Conservation (phyloP, 2,329 filamentous ascomycete genomes). For the Metarhizium humberi region DNA sequence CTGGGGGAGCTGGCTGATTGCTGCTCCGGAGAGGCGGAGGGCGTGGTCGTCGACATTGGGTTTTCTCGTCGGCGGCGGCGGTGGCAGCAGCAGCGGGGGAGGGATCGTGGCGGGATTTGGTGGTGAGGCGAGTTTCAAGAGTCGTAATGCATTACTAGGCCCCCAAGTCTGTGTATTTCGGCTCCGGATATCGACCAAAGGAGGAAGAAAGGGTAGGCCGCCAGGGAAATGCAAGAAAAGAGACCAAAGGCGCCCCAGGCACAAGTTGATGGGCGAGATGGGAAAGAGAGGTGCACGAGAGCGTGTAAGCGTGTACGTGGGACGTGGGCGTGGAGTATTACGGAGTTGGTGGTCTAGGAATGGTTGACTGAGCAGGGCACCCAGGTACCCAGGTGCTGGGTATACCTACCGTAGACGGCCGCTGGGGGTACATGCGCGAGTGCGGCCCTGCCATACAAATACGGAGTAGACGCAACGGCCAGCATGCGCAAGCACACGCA, state of each 20-base stretch:
- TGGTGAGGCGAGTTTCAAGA: constrained; percentile 4
- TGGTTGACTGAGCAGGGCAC: background rate
- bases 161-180: background rate
- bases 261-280: background rate
- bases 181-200: background rate
- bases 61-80: background rate
- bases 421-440: too few species aligned
- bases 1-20: constrained; percentile 12
- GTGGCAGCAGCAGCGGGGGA: background rate
- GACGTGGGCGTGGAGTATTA: background rate
- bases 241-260: background rate
- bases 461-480: background rate
- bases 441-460: too few species aligned
- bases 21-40: constrained; percentile 15
- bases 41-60: constrained; percentile 18
- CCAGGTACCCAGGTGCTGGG: too few species aligned
- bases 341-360: background rate
- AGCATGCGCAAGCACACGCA: background rate
- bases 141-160: constrained; percentile 8
- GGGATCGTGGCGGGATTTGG: background rate
- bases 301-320: background rate
- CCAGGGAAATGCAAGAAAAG: background rate
- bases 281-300: background rate
- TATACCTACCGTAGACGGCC: too few species aligned
- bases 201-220: background rate